Conservation (phyloP, 495 filamentous ascomycete genomes). For the Tuber borchii region DNA sequence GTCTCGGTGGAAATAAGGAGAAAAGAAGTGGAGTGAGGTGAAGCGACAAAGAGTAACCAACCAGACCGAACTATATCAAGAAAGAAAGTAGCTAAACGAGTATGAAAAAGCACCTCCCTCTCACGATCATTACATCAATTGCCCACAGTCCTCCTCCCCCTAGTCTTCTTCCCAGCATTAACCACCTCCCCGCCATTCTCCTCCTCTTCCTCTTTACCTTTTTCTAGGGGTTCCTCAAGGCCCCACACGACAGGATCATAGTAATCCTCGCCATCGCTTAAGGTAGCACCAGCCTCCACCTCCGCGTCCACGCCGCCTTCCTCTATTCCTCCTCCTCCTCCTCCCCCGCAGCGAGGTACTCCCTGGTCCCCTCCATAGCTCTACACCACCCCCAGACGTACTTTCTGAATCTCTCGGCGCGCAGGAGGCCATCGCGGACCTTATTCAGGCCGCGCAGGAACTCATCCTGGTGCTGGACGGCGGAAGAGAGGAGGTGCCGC, state of each 20-base stretch:
- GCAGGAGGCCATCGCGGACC: constrained; percentile 67
- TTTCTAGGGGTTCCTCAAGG: constrained; percentile 75
- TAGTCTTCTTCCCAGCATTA: constrained; percentile 63
- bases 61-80: neutral
- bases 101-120: constrained; percentile 1
- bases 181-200: constrained; percentile 54
- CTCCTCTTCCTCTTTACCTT: constrained; percentile 87
- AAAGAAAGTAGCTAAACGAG: constrained; percentile 15
- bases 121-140: constrained; percentile 20
- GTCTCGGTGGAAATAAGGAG: neutral
- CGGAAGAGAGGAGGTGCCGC: constrained; percentile 70
- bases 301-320: constrained; percentile 73
- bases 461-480: constrained; percentile 94
- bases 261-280: constrained; percentile 95
- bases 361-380: constrained; percentile 51
- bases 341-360: constrained; percentile 54
- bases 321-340: constrained; percentile 3
- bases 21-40: neutral
- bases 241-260: constrained; percentile 88
- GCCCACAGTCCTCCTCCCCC: constrained; percentile 54
- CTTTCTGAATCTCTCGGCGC: constrained; percentile 69
- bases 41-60: neutral
- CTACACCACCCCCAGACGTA: constrained; percentile 69
- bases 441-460: constrained; percentile 72
- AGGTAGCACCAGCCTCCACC: constrained; percentile 52